A percentile compares a stretch with the other conserved stretches of the same genome.
Evolutionary conservation across 352 stramenopile species (phyloP).

Genomic region (Globisporangium emineosum): DNA sequence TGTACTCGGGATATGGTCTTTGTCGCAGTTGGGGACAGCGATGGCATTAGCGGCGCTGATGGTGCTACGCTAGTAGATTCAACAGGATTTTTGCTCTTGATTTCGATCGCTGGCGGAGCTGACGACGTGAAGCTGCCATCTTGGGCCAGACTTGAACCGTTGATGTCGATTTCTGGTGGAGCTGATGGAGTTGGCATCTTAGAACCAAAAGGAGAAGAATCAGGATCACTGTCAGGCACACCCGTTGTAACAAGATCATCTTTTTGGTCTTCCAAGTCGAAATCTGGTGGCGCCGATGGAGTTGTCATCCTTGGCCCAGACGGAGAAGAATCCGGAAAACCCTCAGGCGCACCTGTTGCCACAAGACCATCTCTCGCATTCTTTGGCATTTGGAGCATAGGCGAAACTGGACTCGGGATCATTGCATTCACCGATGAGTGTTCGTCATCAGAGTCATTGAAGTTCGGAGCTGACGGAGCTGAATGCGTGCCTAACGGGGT

Average conservation of each 20-base stretch:
- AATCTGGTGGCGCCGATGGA: conserved; percentile 19
- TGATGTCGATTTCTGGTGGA: conserved; percentile 27
- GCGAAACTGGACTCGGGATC: not conserved
- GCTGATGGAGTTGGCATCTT: conserved; percentile 27
- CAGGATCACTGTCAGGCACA: not conserved
- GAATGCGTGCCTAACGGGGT: not conserved
- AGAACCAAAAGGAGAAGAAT: conserved; percentile 12
- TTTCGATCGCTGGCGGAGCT: conserved; percentile 7
- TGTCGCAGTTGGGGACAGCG: conserved; percentile 37
- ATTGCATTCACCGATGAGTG: not conserved
- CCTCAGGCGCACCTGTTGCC: conserved; percentile 8
- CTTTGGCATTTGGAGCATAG: not conserved
- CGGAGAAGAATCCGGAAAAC: conserved; percentile 17
- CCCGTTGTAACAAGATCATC: not conserved
- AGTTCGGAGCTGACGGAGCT: conserved; percentile 35
- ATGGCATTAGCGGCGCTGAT: conserved; percentile 33
- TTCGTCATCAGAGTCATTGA: conserved; percentile 43
- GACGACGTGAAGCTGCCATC: conserved; percentile 7
- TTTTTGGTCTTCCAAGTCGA: not conserved
- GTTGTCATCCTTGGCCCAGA: conserved; percentile 1
- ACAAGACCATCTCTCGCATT: conserved; percentile 5
- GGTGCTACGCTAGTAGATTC: not conserved
- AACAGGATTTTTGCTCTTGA: not conserved
- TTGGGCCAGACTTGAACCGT: conserved; percentile 10
- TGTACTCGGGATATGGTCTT: conserved; percentile 34